Evolutionary conservation across 1,139 yeast genomes (phyloP), one percentile per base, ranked within the genome.

Genomic region (Arxiozyma heterogenica): DNA sequence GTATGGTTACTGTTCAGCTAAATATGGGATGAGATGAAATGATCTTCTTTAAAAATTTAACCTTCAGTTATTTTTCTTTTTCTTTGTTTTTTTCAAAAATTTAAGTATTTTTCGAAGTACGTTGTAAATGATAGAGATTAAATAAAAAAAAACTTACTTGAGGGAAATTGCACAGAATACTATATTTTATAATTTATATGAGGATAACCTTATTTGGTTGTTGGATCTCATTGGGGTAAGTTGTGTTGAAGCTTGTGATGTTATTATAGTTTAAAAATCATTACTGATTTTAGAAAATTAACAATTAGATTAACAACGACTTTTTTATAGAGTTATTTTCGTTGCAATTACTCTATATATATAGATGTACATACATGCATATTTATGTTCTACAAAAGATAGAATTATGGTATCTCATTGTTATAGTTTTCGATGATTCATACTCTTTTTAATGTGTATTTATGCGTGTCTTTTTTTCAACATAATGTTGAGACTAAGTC

Each of bases 401-500:
- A 4, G 6, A 34, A 1, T 34, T 34, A 12, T 12, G n/a, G 2
- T 15, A 6, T 34, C n/a, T 34, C n/a, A 34, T 2, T 15, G n/a
- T 15, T 34, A 6, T 6, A 15, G 15, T 34, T 12, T n/a, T 34
- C 8, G n/a, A 15, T 15, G 2, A 12, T 34, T 34, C 12, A 2
- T 15, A 34, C 39, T 34, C 8, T n/a, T 4, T 34, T 12, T 15
- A 15, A 34, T 34, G n/a, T 34, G 39, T 34, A 34, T 15, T 3
- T 34, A 4, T 34, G 6, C 15, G n/a, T 34, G n/a, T 34, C 1
- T 34, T 34, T 34, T 34, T 34, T 9, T 55, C 52, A 67, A 54
- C 71, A 66, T 47, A 93, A 74, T 2, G 98, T 97, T 12, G 97
- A 91, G 1, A 90, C 91, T 51, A 93, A 74, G 49, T 80, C 86